Evolutionary conservation across 495 filamentous ascomycete genomes (phyloP).

Genomic region (Penicillium odoratum): DNA sequence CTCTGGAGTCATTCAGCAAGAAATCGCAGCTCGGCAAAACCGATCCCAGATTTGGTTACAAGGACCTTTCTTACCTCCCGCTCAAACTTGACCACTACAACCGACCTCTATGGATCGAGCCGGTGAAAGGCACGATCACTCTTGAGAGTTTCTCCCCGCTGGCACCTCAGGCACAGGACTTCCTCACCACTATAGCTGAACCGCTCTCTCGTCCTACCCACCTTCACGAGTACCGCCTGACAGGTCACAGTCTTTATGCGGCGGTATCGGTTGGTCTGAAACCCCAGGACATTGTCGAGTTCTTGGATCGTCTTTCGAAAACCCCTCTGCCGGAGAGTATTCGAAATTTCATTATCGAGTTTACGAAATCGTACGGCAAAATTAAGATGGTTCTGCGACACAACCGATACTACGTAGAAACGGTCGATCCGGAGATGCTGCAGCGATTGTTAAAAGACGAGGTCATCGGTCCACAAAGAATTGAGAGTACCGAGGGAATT

Average conservation of each 20-base stretch:
- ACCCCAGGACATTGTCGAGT: conserved; percentile 84
- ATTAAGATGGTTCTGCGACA: conserved; percentile 93
- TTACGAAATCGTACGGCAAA: conserved; percentile 89
- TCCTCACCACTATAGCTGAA: conserved; percentile 93
- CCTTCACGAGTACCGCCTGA: conserved; percentile 91
- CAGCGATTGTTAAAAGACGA: conserved; percentile 77
- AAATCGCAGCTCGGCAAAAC: conserved; percentile 37
- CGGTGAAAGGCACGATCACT: conserved; percentile 77
- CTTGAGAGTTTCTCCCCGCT: conserved; percentile 93
- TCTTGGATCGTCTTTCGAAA: conserved; percentile 84
- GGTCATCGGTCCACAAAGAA: conserved; percentile 62
- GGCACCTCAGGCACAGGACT: conserved; percentile 84
- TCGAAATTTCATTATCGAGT: conserved; percentile 73
- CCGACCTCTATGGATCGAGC: conserved; percentile 92
- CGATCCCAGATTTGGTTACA: conserved; percentile 60
- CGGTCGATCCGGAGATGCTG: conserved; percentile 77
- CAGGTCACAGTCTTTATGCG: conserved; percentile 88
- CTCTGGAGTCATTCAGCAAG: conserved; percentile 53
- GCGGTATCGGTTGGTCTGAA: conserved; percentile 89
- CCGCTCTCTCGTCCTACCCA: conserved; percentile 83
- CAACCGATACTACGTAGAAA: conserved; percentile 92
- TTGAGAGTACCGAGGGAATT: conserved; percentile 67
- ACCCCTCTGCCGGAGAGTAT: conserved; percentile 79
- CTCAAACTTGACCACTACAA: conserved; percentile 87
- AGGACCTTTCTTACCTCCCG: conserved; percentile 76